Evolutionary conservation across 805 yeast species (phyloP).

Genomic region (Ogataea thermomethanolica): DNA sequence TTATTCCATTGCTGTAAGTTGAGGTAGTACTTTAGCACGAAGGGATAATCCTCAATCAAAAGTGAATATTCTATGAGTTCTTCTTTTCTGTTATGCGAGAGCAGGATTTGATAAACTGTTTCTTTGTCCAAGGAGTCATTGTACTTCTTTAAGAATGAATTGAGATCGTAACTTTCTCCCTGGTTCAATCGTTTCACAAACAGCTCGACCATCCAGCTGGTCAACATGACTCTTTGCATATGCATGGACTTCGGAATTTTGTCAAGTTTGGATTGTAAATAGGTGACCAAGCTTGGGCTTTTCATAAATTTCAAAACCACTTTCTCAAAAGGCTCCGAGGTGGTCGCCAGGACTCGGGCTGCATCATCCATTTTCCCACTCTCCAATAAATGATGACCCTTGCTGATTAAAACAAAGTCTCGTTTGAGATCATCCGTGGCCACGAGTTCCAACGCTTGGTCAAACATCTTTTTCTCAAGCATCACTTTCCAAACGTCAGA

Average conservation of each 20-base stretch:
- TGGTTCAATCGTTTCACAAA: conserved; percentile 45
- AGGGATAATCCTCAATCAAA: conserved; percentile 62
- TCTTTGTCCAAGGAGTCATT: conserved; percentile 53
- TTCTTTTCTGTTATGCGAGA: conserved; percentile 59
- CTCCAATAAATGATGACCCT: conserved; percentile 49
- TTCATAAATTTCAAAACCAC: conserved; percentile 55
- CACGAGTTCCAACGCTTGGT: conserved; percentile 55
- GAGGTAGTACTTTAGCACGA: conserved; percentile 66
- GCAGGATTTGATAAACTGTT: conserved; percentile 69
- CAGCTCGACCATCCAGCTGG: conserved; percentile 65
- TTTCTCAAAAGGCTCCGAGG: conserved; percentile 65
- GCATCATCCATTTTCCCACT: conserved; percentile 34
- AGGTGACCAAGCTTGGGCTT: conserved; percentile 43
- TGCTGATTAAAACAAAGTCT: conserved; percentile 48
- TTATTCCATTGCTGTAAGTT: conserved; percentile 69
- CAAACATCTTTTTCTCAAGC: conserved; percentile 51
- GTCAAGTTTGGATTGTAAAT: conserved; percentile 41
- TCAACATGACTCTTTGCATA: conserved; percentile 50
- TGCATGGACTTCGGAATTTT: conserved; percentile 27
- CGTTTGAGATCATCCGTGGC: conserved; percentile 32
- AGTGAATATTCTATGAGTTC: conserved; percentile 68
- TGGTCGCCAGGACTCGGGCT: conserved; percentile 58
- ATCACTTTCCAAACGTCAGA: conserved; percentile 70
- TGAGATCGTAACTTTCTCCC: conserved; percentile 40
- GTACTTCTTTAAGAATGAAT: conserved; percentile 48